Evolutionary conservation across 1,139 yeast genomes (phyloP), one percentile per base, ranked within the genome.

Genomic region (Magnusiomyces tetraspermus): DNA sequence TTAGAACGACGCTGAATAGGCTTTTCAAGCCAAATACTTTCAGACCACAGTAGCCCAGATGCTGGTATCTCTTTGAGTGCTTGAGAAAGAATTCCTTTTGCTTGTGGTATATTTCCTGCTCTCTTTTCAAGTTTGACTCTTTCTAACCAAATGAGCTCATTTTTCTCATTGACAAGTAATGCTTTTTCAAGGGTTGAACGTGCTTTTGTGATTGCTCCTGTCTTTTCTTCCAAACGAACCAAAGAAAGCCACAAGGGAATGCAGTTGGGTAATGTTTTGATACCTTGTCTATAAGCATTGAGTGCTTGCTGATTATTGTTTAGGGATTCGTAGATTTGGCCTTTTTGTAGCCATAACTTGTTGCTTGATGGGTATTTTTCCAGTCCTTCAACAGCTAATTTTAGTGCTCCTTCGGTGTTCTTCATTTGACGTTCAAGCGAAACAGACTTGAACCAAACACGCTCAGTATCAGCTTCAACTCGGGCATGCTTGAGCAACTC

Each of bases 111-210:
- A 57, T 83, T 82, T 0, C 76, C 71, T 8, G 74, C 67, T 31
- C 76, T 60, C 45, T 66, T 64, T 63, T 92, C 97, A 40, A 89
- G 69, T 26, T 70, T 61, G 10, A 87, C 72, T 56, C 81, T 77
- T 28, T 77, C 83, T 5, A 74, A 64, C 82, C 88, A 83, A 1
- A 89, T 59, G 15, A 55, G 53, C 33, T 79, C 85, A 38, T 71
- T 69, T 2, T 71, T 61, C 0, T 83, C 80, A 54, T 76, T 77
- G 33, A 72, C 71, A 17, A 80, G 60, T 2, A 86, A 66, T 0
- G 88, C 95, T 37, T 79, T 71, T 60, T 88, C 97, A 17, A 89
- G 67, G 1, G 77, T 73, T 0, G 96, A 82, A 53, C 96, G 76
- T 0, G 96, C 92, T 55, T 79, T 74, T 3, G 83, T 76, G 8